phyloP scores from a whole-genome alignment of 2,329 filamentous ascomycete genomes.

The Beauveria pseudobassiana region DNA sequence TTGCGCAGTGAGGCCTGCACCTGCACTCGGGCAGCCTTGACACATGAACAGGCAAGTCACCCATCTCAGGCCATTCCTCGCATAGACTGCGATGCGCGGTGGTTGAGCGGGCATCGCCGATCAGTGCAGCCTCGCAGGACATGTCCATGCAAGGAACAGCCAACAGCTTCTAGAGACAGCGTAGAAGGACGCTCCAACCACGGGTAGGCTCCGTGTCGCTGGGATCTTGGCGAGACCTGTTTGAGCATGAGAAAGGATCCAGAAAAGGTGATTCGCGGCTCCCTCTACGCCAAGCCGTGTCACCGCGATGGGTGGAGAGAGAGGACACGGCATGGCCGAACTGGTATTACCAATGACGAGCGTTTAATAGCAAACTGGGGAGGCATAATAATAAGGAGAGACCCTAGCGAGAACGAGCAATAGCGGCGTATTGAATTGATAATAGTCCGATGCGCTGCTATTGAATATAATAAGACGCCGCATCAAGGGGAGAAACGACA shows the following conservation, averaged over 20 bases:
- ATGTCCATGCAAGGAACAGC: background rate
- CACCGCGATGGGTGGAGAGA: background rate
- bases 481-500: background rate
- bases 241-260: background rate
- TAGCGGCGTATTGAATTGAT: background rate
- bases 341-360: background rate
- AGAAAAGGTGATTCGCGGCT: background rate
- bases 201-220: background rate
- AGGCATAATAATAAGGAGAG: background rate
- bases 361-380: background rate
- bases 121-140: background rate
- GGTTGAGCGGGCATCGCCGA: background rate
- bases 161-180: conserved; percentile 6
- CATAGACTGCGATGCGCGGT: background rate
- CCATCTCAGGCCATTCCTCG: background rate
- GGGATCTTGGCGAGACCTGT: background rate
- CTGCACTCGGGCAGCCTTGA: background rate
- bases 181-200: conserved; percentile 2
- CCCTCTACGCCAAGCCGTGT: background rate
- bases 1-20: background rate
- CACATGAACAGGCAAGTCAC: background rate
- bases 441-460: background rate
- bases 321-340: background rate
- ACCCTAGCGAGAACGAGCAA: background rate
- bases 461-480: background rate